Conservation (phyloP, 2,329 filamentous ascomycete genomes). For the Pyricularia grisea region DNA sequence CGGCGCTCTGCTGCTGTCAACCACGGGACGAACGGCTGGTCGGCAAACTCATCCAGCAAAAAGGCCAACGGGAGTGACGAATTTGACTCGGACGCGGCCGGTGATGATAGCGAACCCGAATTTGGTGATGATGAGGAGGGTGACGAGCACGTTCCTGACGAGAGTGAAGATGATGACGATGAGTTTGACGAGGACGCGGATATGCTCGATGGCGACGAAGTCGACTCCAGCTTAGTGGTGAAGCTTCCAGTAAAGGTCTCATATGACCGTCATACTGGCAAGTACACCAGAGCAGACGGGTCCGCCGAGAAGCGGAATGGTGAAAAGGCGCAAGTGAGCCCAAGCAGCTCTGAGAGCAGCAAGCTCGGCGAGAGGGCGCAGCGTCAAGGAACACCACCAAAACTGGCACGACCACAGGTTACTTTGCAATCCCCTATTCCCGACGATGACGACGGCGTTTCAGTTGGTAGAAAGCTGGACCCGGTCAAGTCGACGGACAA, state of each 20-base stretch:
- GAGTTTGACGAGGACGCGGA: slow-evolving; percentile 44
- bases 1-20: slow-evolving; percentile 39
- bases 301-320: background rate
- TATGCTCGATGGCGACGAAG: slow-evolving; percentile 43
- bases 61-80: slow-evolving; percentile 27
- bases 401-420: background rate
- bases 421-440: background rate
- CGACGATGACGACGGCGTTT: background rate
- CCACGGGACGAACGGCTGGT: slow-evolving; percentile 41
- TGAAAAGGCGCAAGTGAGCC: background rate
- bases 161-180: slow-evolving; percentile 46
- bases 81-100: slow-evolving; percentile 54
- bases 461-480: background rate
- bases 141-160: slow-evolving; percentile 56
- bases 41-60: slow-evolving; percentile 22
- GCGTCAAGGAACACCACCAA: slow-evolving; percentile 9
- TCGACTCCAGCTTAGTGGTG: slow-evolving; percentile 58
- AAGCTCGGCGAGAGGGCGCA: slow-evolving; percentile 5
- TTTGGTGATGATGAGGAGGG: slow-evolving; percentile 65
- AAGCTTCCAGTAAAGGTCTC: slow-evolving; percentile 51
- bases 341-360: slow-evolving; percentile 8
- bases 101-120: slow-evolving; percentile 63
- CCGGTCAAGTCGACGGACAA: background rate
- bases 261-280: slow-evolving; percentile 23
- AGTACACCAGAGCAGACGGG: slow-evolving; percentile 18